Conservation (phyloP, 768 basidiomycete species). For the Lepiota subincarnata region DNA sequence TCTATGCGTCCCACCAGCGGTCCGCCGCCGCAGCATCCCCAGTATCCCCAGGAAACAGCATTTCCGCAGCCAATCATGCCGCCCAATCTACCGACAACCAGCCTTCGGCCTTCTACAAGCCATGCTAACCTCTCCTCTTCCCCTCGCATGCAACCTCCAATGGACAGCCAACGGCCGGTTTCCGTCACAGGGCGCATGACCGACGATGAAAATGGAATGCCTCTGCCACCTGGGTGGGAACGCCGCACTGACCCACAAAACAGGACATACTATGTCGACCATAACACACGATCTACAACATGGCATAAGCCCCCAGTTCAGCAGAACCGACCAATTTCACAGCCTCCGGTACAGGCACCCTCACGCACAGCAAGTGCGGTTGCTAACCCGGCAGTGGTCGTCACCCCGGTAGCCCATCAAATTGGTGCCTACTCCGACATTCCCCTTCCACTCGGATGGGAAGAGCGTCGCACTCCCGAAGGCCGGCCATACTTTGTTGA, state of each 20-base stretch:
- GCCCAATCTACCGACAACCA: conserved; percentile 9
- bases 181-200: conserved; percentile 26
- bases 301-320: conserved; percentile 59
- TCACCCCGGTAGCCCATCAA: conserved; percentile 24
- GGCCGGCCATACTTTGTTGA: conserved; percentile 66
- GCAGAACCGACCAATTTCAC: conserved; percentile 24
- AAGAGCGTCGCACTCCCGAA: conserved; percentile 86
- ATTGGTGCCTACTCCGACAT: conserved; percentile 50
- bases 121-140: conserved; percentile 21
- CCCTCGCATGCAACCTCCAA: conserved; percentile 14
- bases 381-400: conserved; percentile 19
- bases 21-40: conserved; percentile 5
- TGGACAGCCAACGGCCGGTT: conserved; percentile 18
- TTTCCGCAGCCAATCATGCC: conserved; percentile 2
- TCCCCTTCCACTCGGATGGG: conserved; percentile 87
- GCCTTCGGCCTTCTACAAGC: conserved; percentile 23
- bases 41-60: conserved; percentile 1
- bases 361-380: conserved; percentile 23
- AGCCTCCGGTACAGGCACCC: conserved; percentile 20
- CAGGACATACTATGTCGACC: conserved; percentile 84
- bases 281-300: conserved; percentile 74
- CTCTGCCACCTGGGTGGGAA: conserved; percentile 81
- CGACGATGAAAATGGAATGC: conserved; percentile 56
- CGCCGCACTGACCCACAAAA: conserved; percentile 69
- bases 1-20: conserved; percentile 5